Base-by-base conservation (phyloP, 768 basidiomycete genomes). In the Mycena kentingensis region DNA sequence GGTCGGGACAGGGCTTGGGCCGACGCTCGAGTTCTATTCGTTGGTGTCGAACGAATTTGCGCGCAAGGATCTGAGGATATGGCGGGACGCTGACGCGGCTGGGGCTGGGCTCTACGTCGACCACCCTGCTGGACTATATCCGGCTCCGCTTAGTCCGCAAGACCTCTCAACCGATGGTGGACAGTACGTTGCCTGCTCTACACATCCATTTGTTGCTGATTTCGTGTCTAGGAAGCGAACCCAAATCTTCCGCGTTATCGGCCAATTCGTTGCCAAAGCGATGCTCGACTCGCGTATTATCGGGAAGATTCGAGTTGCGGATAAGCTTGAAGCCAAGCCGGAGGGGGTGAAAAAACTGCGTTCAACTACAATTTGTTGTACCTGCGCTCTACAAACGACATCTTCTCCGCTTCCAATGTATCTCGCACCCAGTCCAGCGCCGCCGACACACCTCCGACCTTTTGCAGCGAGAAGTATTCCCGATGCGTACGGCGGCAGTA, bases 1-100 rank as follows among this genome's bases (percentile, higher is more conserved):
- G 75, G 95, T 98, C 42, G 97, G 97, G 18, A 98, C 96, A 6
- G 97, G 97, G 18, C 76, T 99, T 11, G 97, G 97, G 3, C 97
- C 97, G 6, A 98, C 97, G 22, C 78, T 98, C 22, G 97, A 99
- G 72, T 99, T 99, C 73, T 99, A 98, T 69, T 90, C 95, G n/a
- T 73, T 98, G 44, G 97, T 94, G 7, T 96, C 92, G 36, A 90
- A 87, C 63, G 97, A 98, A 69, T 98, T 98, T 67, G 93, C 93
- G 0, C 77, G 91, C 48, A 83, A 87, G 62, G 85, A 90, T 54
- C 73, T 98, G 60, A 89, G 90, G 70, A 79, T 98, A 27, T 98
- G 97, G 97, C 80, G 93, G 52, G 92, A 93, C 63, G 84, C 85
- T 2, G 93, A 97, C 55, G 70, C 78, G 12, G 67, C 73, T 47